Base-by-base conservation (phyloP, 768 basidiomycete genomes). In the Lactarius tabidus region DNA sequence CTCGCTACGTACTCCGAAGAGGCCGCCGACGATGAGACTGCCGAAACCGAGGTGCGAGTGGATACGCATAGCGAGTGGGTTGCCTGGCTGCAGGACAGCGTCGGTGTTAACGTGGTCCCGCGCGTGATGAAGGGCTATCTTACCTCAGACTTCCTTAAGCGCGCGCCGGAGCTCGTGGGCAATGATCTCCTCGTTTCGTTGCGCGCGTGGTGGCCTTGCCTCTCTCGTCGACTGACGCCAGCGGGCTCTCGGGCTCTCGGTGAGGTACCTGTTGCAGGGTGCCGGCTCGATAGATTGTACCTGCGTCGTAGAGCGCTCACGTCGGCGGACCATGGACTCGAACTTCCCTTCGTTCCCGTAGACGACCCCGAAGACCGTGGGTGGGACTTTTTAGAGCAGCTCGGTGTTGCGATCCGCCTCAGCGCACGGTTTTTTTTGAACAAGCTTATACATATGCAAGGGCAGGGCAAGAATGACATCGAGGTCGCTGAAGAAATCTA, bases 291-390 rank as follows among this genome's bases (percentile, higher is more conserved):
- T 52, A 66, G 55, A 15, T 33, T 66, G 17, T 66, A 66, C 48
- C 26, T 66, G 23, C 65, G 60, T 31, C 65, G 65, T 26, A 39
- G 60, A 48, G 38, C 48, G 12, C 65, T 66, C 26, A 56, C 60
- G 45, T 29, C 29, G 17, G 28, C 51, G 0, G 36, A 41, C 10
- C 38, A 33, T 7, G 39, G 33, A 18, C 28, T 45, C 2, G 63
- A 67, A 26, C 59, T 72, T n/a, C 71, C 64, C 4, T 70, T 60
- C 36, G 55, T 72, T n/a, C 71, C 71, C 23, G 61, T 72, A 33
- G 61, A 57, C 18, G 62, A 72, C 39, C 63, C 71, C 15, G 69
- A 72, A 23, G 53, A 65, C 38, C 29, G 20, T 10, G 48, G 55
- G 17, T 72, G 71, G 71, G 54, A 66, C 39, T 72, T 72, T 48